Evolutionary conservation across 768 basidiomycete species (phyloP).

Genomic region (Phylloporus sp.): DNA sequence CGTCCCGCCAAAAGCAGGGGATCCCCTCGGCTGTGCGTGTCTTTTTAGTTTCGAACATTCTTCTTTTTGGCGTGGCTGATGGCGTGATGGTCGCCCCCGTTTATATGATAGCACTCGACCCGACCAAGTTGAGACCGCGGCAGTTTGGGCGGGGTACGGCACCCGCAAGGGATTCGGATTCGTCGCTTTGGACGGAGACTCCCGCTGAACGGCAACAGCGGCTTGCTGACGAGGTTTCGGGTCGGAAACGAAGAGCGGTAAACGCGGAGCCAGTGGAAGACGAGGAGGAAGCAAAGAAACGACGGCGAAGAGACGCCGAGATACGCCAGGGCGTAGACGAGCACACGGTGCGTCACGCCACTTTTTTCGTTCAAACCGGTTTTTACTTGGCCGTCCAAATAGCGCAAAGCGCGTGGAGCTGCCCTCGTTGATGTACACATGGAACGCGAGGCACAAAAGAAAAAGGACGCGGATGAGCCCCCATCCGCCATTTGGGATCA

Average conservation of each 20-base stretch:
- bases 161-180: constrained; percentile 42
- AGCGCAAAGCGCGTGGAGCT: constrained; percentile 48
- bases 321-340: constrained; percentile 71
- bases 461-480: constrained; percentile 44
- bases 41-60: no score
- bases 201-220: constrained; percentile 89
- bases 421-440: constrained; percentile 54
- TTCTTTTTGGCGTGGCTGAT: no score
- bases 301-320: constrained; percentile 60
- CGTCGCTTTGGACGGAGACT: constrained; percentile 93
- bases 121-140: constrained; percentile 73
- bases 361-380: background rate
- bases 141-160: constrained; percentile 67
- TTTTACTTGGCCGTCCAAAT: background rate
- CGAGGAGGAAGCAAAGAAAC: constrained; percentile 41
- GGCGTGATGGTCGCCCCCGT: no score
- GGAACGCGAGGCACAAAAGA: constrained; percentile 34
- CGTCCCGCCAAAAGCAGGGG: constrained; percentile 79
- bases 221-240: constrained; percentile 90
- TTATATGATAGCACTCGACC: constrained; percentile 64
- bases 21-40: constrained; percentile 68
- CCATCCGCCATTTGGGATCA: constrained; percentile 86
- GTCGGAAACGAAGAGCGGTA: constrained; percentile 72
- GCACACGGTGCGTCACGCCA: constrained; percentile 55
- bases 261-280: constrained; percentile 44